Base-by-base conservation (phyloP, 768 basidiomycete species). In the Fibroporia radiculosa region DNA sequence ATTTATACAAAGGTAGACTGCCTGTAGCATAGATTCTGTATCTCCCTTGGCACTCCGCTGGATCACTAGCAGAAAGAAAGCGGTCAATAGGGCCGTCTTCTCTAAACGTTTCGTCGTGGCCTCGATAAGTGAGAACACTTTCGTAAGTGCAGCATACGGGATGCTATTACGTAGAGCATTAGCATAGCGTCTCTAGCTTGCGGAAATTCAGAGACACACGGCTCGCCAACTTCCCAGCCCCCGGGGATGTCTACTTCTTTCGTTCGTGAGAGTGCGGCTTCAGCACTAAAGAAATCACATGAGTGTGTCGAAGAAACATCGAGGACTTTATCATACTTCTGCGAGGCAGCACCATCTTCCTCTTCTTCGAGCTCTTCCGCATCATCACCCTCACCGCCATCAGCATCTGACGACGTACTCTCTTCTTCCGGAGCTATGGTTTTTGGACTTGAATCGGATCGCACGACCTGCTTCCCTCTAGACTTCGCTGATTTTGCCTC, bases 1-100 rank as follows among this genome's bases (percentile, higher is more conserved):
- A 59, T 99, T 99, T 60, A 98, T 97, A 60, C 96, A 98, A 1
- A 99, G 73, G 58, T 99, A 99, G 2, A 99, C 84, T 1, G 82
- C 79, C 56, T 93, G 88, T 4, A 97, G 74, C 25, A 99, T 73
- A 6, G 85, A 81, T 19, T 80, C 73, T 4, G 71, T 71, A 48
- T 92, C 87, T 28, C 75, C 82, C 42, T 80, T 72, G 13, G 80
- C 82, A 49, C 92, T 87, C 38, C 91, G 72, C 60, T 84, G 83
- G 44, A 97, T 93, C 24, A 98, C 90, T 10, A 95, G 80, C 4
- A 93, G 66, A 33, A 99, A 70, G 62, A 98, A 93, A 0, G 84
- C 73, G 0, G 93, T 98, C 7, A 99, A 75, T 48, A 92, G 71
- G 0, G 89, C 77, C 2, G 79, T 88, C 63, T 98, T 99, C 62